A percentile compares a stretch with the other conserved stretches of the same genome.
Evolutionary conservation across 768 basidiomycete species (phyloP).

Genomic region (Daedalea quercina): DNA sequence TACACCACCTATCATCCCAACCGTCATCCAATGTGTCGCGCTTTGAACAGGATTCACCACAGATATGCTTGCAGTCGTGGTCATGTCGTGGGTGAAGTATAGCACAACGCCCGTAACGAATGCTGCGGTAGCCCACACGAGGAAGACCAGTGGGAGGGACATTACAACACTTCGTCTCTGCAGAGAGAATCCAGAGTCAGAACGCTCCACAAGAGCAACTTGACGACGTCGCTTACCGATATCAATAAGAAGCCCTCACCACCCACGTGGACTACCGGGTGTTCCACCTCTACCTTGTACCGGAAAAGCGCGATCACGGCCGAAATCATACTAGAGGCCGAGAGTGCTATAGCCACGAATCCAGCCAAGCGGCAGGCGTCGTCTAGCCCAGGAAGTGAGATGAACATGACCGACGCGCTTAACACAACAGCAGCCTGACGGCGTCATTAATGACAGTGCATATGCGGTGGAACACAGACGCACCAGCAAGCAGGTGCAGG

Average conservation of each 20-base stretch:
- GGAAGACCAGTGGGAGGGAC: slow-evolving; percentile 68
- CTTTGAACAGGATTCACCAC: slow-evolving; percentile 44
- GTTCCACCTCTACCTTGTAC: slow-evolving; percentile 60
- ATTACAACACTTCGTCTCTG: slow-evolving; percentile 58
- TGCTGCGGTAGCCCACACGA: slow-evolving; percentile 63
- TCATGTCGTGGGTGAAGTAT: slow-evolving; percentile 54
- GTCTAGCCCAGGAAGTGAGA: slow-evolving; percentile 72
- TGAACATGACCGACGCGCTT: slow-evolving; percentile 77
- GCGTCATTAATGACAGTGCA: slow-evolving; percentile 1
- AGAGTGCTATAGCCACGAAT: slow-evolving; percentile 62
- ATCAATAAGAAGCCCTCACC: slow-evolving; percentile 54
- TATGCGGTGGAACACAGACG: slow-evolving; percentile 4
- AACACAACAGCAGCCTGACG: slow-evolving; percentile 71
- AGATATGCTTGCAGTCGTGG: slow-evolving; percentile 29
- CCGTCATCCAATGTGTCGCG: slow-evolving; percentile 54
- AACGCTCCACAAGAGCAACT: background rate
- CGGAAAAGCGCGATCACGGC: slow-evolving; percentile 65
- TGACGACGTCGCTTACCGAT: slow-evolving; percentile 27
- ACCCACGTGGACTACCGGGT: slow-evolving; percentile 35
- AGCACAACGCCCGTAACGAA: slow-evolving; percentile 61
- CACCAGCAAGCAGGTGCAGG: slow-evolving; percentile 35
- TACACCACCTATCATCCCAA: slow-evolving; percentile 58
- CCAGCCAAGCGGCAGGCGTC: slow-evolving; percentile 55
- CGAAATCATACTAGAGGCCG: slow-evolving; percentile 62
- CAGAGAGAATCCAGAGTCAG: slow-evolving; percentile 5